Base-by-base conservation (phyloP, 768 basidiomycete species). In the Calocera cornea region DNA sequence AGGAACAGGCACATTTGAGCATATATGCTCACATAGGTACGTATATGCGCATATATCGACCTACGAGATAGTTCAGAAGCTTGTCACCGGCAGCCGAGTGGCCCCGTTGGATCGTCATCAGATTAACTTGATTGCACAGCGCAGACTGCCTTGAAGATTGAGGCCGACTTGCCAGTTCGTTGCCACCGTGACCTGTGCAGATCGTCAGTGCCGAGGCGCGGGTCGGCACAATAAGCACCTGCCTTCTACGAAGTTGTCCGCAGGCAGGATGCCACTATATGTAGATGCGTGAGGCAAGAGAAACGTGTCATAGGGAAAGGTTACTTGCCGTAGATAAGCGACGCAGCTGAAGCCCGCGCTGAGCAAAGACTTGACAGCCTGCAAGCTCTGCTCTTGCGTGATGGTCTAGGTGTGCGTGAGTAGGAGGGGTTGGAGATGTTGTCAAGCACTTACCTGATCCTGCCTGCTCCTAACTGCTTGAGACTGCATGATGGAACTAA, bases 71-170 rank as follows among this genome's bases (percentile, higher is more conserved):
- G 71, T 95, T 87, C 41, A 93, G 77, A 41, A 95, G 81, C 70
- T 82, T 84, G 76, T 94, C 90, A 0, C 87, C 92, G 73, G 93
- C 92, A 64, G 87, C 85, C 10, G 90, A 89, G 72, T 85, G 87
- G 3, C 90, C 90, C 33, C 88, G 81, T 33, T 84, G 84, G 72
- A 95, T 84, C 14, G 79, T 79, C 78, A 87, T 91, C 50, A 94
- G 84, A 70, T 85, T 85, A 72, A 89, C 86, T 2, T 75, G 70
- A 65, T 77, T 68, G 7, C 77, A 76, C 1, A 75, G 69, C 27
- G 73, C 70, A 7, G 74, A 74, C 16, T 78, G 74, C 11, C 76
- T 70, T n/a, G 76, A 71, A 24, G 72, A 75, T 16, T 74, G 68
- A 10, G 68, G 70, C 66, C 31, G 54, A 31, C 54, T 60, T 5